Evolutionary conservation across 805 yeast genomes (phyloP).

Genomic region (Grigorovia transvaalensis): DNA sequence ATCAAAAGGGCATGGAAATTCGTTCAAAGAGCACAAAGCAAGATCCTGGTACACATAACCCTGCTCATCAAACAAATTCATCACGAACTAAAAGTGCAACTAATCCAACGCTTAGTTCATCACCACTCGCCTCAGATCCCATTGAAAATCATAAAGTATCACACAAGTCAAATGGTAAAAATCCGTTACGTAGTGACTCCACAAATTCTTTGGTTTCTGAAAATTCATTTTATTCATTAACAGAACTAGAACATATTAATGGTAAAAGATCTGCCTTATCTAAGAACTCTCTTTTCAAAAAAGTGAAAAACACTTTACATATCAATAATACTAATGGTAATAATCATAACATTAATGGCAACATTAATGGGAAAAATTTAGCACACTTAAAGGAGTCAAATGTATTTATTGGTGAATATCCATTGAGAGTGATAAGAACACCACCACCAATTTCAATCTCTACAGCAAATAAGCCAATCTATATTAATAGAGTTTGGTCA

Average conservation of each 20-base stretch:
- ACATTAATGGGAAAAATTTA: not conserved
- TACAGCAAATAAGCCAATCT: slow-evolving; percentile 58
- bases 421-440: slow-evolving; percentile 31
- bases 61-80: not conserved
- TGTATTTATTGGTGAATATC: slow-evolving; percentile 23
- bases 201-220: not conserved
- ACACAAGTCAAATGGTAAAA: not conserved
- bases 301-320: slow-evolving; percentile 20
- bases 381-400: not conserved
- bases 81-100: not conserved
- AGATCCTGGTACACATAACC: too few species aligned
- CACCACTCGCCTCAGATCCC: not conserved
- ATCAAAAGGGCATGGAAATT: not conserved
- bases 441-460: slow-evolving; percentile 34
- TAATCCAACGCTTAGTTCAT: not conserved
- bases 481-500: slow-evolving; percentile 69
- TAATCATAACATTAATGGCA: not conserved
- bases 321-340: slow-evolving; percentile 2
- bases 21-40: too few species aligned
- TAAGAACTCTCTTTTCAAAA: slow-evolving; percentile 15
- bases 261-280: slow-evolving; percentile 4
- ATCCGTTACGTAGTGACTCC: not conserved
- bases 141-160: not conserved
- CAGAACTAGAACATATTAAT: slow-evolving; percentile 9
- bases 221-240: slow-evolving; percentile 1